phyloP scores from a whole-genome alignment of 169 alveolate genomes.

The Plasmodium chabaudi region DNA sequence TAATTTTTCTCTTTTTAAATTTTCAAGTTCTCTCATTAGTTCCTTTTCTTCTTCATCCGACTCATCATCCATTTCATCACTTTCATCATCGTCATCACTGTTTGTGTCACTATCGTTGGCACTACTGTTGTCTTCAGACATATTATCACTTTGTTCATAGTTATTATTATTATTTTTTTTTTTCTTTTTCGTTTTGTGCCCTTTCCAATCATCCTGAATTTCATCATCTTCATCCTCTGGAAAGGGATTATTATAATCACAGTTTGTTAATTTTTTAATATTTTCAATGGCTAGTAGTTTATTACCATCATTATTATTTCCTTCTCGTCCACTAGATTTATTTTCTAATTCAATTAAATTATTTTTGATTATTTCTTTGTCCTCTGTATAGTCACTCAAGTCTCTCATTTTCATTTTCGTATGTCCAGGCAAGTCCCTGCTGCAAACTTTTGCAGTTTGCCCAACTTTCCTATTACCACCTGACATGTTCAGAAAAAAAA shows the following conservation, averaged over 20 bases:
- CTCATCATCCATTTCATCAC: neutral
- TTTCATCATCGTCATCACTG: neutral
- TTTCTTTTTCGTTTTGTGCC: conserved; percentile 1
- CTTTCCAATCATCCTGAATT: conserved; percentile 48
- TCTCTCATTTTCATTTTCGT: conserved; percentile 82
- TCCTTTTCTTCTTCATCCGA: conserved; percentile 88
- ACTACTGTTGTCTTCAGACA: neutral
- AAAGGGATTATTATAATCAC: conserved; percentile 49
- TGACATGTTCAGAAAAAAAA: neutral
- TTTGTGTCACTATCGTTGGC: neutral
- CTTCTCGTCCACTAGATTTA: neutral
- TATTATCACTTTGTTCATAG: neutral
- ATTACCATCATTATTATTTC: neutral
- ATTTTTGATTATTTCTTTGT: conserved; percentile 33
- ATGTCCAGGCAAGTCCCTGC: conserved; percentile 86
- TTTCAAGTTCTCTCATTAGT: conserved; percentile 93
- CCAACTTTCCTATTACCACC: conserved; percentile 77
- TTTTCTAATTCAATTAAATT: conserved; percentile 61
- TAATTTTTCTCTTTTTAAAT: conserved; percentile 92
- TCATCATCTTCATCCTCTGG: conserved; percentile 77
- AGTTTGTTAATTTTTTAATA: conserved; percentile 48
- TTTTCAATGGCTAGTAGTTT: conserved; percentile 67
- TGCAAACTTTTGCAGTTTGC: conserved; percentile 83
- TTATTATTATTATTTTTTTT: neutral
- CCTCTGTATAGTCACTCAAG: conserved; percentile 61